These are phyloP conservation scores for Glycyrrhiza uralensis DNA, from an alignment of 306 rosid species.

Conservation along the genomic window DNA sequence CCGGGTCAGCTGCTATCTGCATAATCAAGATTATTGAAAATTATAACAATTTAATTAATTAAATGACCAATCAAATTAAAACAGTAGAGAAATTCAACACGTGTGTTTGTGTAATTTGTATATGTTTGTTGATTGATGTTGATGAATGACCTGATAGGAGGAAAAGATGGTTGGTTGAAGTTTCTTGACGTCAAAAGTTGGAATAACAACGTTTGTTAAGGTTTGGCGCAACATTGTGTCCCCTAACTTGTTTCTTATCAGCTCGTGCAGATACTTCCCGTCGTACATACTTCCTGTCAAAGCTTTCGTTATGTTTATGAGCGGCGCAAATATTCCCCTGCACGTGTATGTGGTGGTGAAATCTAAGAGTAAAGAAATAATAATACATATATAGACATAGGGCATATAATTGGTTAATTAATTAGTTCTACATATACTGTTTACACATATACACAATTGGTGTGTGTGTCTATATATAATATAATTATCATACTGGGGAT, in stretches of 20 bases:
- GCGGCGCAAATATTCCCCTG: constrained; percentile 33
- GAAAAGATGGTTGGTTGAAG: constrained; percentile 39
- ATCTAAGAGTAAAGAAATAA: no score
- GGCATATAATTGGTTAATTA: neutral
- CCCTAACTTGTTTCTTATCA: neutral
- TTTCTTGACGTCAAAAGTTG: constrained; percentile 29
- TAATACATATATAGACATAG: no score
- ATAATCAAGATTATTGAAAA: neutral
- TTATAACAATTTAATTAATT: neutral
- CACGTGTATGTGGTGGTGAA: neutral
- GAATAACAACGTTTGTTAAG: constrained; percentile 35
- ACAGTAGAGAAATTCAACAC: no score
- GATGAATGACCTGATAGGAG: constrained; percentile 19
- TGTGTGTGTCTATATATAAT: no score
- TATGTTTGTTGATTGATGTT: no score
- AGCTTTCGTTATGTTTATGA: neutral
- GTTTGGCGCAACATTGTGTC: constrained; percentile 21
- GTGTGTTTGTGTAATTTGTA: no score
- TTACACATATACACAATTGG: no score
- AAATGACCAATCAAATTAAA: neutral
- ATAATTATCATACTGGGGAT: no score
- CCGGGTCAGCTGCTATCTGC: constrained; percentile 2
- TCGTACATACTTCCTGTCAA: constrained; percentile 34
- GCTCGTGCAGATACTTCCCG: constrained; percentile 20
- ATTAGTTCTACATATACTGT: neutral